Percentiles rank a stretch among this genome's conserved stretches.
Conservation (phyloP, 129 eudicot genomes). For the Cynara cardunculus region DNA sequence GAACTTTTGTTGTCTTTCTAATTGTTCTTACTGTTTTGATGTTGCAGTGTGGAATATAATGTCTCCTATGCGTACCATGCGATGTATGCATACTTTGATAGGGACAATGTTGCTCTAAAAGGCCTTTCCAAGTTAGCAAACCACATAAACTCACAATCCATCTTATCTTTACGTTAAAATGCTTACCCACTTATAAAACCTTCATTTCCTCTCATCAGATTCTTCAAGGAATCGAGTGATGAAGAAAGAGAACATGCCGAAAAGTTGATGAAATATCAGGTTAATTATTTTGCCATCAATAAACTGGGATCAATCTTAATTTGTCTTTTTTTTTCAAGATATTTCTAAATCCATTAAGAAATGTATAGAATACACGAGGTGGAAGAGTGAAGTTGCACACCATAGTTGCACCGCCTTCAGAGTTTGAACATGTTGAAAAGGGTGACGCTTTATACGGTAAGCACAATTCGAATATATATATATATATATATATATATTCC, state of each 20-base stretch:
- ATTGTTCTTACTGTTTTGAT: background rate
- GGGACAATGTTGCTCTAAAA: constrained; percentile 87
- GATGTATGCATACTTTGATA: constrained; percentile 78
- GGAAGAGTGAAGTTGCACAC: constrained; percentile 75
- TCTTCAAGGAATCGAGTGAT: constrained; percentile 84
- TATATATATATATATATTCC: too few species aligned
- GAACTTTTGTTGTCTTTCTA: background rate
- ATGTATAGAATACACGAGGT: constrained; percentile 71
- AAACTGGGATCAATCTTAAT: background rate
- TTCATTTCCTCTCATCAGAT: constrained; percentile 36
- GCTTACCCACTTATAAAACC: background rate
- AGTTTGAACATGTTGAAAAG: constrained; percentile 79
- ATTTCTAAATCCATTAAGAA: background rate
- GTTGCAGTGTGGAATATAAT: constrained; percentile 86
- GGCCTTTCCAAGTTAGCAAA: constrained; percentile 83
- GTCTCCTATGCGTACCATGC: constrained; percentile 86
- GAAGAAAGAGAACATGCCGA: constrained; percentile 98
- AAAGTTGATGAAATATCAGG: constrained; percentile 90
- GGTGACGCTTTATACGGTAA: constrained; percentile 94
- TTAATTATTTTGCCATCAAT: background rate
- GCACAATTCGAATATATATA: background rate
- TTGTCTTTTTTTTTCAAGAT: background rate
- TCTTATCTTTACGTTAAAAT: background rate
- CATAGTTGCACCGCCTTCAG: constrained; percentile 57
- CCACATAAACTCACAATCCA: background rate